Conservation (phyloP, 176 grass and related monocot species). For the Eleusine coracana region DNA sequence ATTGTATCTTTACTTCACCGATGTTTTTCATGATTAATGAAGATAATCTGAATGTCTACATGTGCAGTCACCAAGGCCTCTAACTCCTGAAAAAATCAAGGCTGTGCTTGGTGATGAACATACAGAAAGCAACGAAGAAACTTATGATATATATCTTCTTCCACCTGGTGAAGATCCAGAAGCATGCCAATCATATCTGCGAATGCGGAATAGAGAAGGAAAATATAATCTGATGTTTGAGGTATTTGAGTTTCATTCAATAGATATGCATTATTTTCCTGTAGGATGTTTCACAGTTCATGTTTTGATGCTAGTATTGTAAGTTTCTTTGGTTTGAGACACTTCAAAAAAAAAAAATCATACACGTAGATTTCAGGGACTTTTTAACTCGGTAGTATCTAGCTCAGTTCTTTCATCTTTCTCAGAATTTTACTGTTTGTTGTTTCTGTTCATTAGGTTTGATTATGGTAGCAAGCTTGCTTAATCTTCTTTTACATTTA, state of each 20-base stretch:
- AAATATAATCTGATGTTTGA: slow-evolving; percentile 99
- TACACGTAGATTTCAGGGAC: slow-evolving; percentile 23
- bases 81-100: slow-evolving; percentile 85
- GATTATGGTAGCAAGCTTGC: neutral
- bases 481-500: slow-evolving; percentile 9
- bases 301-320: slow-evolving; percentile 12
- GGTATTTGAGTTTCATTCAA: slow-evolving; percentile 55
- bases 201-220: slow-evolving; percentile 98
- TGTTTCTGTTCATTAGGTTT: neutral
- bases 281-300: neutral
- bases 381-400: slow-evolving; percentile 19
- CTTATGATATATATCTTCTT: slow-evolving; percentile 98
- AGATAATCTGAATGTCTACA: slow-evolving; percentile 11
- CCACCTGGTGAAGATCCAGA: slow-evolving; percentile 98
- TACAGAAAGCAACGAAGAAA: slow-evolving; percentile 79
- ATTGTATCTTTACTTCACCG: neutral
- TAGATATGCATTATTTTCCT: slow-evolving; percentile 1
- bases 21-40: slow-evolving; percentile 37
- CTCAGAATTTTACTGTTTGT: neutral
- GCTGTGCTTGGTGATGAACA: slow-evolving; percentile 70
- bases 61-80: slow-evolving; percentile 67
- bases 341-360: neutral
- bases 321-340: neutral
- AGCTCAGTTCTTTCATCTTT: neutral
- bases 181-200: slow-evolving; percentile 94